phyloP scores from a whole-genome alignment of 225 moss, liverwort and hornwort species.

The Neckera pumila region DNA sequence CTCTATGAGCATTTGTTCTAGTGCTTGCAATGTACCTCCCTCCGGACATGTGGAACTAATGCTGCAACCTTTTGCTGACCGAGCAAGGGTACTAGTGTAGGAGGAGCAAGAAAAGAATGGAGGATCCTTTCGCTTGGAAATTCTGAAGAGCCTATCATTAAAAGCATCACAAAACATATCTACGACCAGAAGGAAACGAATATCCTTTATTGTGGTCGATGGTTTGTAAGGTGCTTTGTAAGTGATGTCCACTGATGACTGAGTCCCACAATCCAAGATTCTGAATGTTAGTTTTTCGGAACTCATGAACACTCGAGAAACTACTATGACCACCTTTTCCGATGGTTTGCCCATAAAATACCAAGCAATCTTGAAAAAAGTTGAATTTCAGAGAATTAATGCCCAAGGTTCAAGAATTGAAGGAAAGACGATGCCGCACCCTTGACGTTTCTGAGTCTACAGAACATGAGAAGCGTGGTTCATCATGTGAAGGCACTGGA shows the following conservation, averaged over 20 bases:
- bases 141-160: conserved; percentile 54
- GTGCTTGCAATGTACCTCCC: conserved; percentile 52
- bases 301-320: not conserved
- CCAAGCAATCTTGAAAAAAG: not conserved
- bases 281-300: not conserved
- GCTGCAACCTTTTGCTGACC: conserved; percentile 15
- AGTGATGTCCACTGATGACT: conserved; percentile 62
- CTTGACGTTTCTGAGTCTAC: conserved; percentile 62
- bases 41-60: conserved; percentile 53
- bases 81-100: conserved; percentile 13
- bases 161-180: conserved; percentile 49
- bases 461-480: conserved; percentile 65
- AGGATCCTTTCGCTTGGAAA: conserved; percentile 58
- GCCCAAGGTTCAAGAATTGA: not conserved
- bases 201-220: conserved; percentile 35
- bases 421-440: conserved; percentile 13
- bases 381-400: not conserved
- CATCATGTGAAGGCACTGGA: conserved; percentile 48
- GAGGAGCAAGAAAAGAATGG: conserved; percentile 61
- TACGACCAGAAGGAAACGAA: conserved; percentile 20
- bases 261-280: not conserved
- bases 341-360: not conserved
- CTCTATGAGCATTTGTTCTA: conserved; percentile 72
- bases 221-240: conserved; percentile 45
- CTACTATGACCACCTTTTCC: not conserved